Evolutionary conservation across 345 rosid species (phyloP).

Genomic region (Cardamine occulta): DNA sequence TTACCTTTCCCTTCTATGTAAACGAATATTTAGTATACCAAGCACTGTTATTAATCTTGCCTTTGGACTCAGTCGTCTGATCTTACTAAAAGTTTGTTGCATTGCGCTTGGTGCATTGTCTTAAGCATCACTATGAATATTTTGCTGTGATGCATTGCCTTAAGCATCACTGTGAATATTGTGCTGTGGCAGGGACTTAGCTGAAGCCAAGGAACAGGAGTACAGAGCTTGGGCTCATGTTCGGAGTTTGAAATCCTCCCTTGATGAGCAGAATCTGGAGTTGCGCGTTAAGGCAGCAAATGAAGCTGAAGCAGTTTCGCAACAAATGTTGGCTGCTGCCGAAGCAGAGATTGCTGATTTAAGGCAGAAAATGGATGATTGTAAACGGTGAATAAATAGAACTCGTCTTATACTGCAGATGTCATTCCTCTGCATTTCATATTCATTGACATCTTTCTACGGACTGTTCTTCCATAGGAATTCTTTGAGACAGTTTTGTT

Average conservation of each 20-base stretch:
- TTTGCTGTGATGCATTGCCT: slow-evolving; percentile 21
- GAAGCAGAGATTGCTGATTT: slow-evolving; percentile 98
- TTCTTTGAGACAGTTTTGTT: background rate
- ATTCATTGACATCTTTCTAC: background rate
- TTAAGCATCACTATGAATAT: slow-evolving; percentile 24
- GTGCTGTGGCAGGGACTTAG: slow-evolving; percentile 59
- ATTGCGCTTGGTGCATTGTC: slow-evolving; percentile 8
- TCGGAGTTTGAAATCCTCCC: slow-evolving; percentile 71
- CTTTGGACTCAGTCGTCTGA: background rate
- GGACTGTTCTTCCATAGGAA: background rate
- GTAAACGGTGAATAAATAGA: slow-evolving; percentile 62
- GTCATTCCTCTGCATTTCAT: slow-evolving; percentile 20
- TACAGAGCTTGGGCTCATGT: slow-evolving; percentile 84
- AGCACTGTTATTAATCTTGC: slow-evolving; percentile 17
- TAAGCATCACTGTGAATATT: slow-evolving; percentile 26
- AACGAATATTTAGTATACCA: slow-evolving; percentile 4
- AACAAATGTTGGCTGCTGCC: slow-evolving; percentile 91
- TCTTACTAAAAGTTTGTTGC: slow-evolving; percentile 21
- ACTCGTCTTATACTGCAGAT: slow-evolving; percentile 3
- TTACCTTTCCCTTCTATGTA: slow-evolving; percentile 6
- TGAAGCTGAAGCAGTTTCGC: slow-evolving; percentile 96
- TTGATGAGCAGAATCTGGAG: slow-evolving; percentile 91
- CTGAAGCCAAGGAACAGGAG: slow-evolving; percentile 75
- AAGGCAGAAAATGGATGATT: slow-evolving; percentile 80
- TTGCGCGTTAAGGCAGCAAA: slow-evolving; percentile 89